Percentiles rank a stretch among this genome's conserved stretches.
Conservation (phyloP, 148 eudicot species). For the Mesembryanthemum crystallinum region DNA sequence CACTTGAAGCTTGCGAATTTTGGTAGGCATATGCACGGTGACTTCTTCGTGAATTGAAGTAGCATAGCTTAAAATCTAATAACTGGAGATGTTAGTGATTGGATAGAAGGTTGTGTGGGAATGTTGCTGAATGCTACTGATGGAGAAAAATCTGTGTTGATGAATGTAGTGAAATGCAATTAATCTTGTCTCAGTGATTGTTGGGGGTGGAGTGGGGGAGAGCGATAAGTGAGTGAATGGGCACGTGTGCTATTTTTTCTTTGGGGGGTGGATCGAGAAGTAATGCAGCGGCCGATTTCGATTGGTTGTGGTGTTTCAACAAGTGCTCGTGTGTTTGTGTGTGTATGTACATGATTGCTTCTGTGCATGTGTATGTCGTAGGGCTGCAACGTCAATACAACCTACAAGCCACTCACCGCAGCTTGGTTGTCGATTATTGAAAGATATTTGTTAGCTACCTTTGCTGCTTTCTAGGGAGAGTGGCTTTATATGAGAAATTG, state of each 20-base stretch:
- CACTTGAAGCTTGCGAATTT: conserved; percentile 99
- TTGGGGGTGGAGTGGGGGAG: neutral
- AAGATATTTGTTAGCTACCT: too few species aligned
- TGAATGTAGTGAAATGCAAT: neutral
- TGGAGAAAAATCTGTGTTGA: neutral
- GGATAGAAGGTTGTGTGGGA: neutral
- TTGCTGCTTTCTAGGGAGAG: too few species aligned
- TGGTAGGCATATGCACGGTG: conserved; percentile 43
- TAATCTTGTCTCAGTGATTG: neutral
- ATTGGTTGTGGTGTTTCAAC: neutral
- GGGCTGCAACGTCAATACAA: neutral
- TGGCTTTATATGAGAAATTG: too few species aligned
- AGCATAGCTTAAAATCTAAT: neutral
- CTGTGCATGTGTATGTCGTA: neutral
- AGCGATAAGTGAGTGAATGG: neutral
- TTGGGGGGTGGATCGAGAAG: too few species aligned
- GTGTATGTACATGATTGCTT: neutral
- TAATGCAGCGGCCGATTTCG: too few species aligned
- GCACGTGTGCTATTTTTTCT: neutral
- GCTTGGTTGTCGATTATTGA: neutral
- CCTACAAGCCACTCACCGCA: neutral
- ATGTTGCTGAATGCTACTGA: neutral
- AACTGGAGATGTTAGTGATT: neutral
- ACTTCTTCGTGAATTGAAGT: neutral
- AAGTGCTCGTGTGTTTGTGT: neutral